Base-by-base conservation (phyloP, 768 basidiomycete species). In the Auricularia sp. region DNA sequence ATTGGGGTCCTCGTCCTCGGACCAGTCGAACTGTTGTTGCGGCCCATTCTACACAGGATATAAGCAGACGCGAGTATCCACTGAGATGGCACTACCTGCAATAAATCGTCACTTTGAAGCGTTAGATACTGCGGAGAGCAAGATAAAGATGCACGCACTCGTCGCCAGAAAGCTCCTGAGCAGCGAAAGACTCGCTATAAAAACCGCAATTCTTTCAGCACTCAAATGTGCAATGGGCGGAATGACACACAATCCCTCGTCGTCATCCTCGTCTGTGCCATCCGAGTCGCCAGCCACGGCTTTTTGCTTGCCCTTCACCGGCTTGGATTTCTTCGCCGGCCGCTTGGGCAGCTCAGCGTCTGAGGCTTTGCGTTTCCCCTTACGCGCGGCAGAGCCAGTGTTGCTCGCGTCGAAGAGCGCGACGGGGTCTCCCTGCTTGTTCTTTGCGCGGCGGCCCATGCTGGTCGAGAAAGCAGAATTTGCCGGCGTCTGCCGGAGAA, bases 371-470 rank as follows among this genome's bases (percentile, higher is more conserved):
- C 90, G 86, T 73, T 92, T 92, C 47, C 87, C 87, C 14, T 84
- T 77, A 66, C 82, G 85, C 75, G 85, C 70, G 18, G 29, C 29
- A 29, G 29, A 29, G 29, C 29, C 29, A 29, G 35, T 61, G 7
- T 70, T 21, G n/a, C 72, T 70, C 0, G 70, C 68, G 14, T 84
- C 79, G 6, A 62, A 70, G 35, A 90, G 69, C 36, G 90, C 81
- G 64, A 78, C 79, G 0, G 91, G 91, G 11, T 85, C 79, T 1
- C 77, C 81, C 74, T 94, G 92, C 77, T 93, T 93, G 76, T 88
- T 86, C 74, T 89, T 91, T 68, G 90, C 83, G 67, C 90, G 84
- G 71, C 91, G 84, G 66, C 92, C 92, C 92, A 94, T 93, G 11
- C 18, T 51, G 47, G 14, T 16, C 11, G 11, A 51, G 47, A 51